Conservation (phyloP, 805 yeast species). For the Teunomyces aglyptinius region DNA sequence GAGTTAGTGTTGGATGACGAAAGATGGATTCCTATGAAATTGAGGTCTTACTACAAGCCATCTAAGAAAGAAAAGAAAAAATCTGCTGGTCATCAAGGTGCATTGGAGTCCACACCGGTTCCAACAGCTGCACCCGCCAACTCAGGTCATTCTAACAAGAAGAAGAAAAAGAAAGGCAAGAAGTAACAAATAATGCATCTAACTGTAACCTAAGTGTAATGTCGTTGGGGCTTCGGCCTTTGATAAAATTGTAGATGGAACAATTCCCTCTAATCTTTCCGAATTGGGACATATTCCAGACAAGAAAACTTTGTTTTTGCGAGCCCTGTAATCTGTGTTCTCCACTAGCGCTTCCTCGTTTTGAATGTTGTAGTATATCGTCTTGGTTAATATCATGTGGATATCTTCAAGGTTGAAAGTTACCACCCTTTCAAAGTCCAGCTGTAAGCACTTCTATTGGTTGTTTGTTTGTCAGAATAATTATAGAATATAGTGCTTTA, state of each 20-base stretch:
- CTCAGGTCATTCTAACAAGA: conserved; percentile 5
- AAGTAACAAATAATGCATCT: conserved; percentile 8
- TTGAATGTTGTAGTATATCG: too few relatives aligned
- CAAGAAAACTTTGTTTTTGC: too few relatives aligned
- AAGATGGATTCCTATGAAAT: conserved; percentile 89
- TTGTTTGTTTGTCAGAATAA: too few relatives aligned
- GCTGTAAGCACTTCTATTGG: too few relatives aligned
- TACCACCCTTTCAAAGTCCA: too few relatives aligned
- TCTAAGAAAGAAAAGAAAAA: conserved; percentile 54
- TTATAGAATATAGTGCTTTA: too few relatives aligned
- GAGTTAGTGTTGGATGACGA: conserved; percentile 48
- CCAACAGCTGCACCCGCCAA: conserved; percentile 4
- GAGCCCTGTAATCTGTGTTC: background rate
- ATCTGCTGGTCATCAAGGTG: conserved; percentile 14
- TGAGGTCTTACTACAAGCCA: conserved; percentile 79
- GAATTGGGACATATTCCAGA: background rate
- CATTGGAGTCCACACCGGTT: conserved; percentile 10
- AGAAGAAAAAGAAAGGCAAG: conserved; percentile 17
- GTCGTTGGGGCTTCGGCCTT: background rate
- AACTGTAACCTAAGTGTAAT: background rate
- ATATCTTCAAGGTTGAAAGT: too few relatives aligned
- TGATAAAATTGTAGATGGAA: background rate
- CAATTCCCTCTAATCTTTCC: background rate
- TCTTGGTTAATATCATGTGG: too few relatives aligned
- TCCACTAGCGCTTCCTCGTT: too few relatives aligned